Evolutionary conservation across 164 flowering plant species (phyloP).

Genomic region (Amborella trichopoda): DNA sequence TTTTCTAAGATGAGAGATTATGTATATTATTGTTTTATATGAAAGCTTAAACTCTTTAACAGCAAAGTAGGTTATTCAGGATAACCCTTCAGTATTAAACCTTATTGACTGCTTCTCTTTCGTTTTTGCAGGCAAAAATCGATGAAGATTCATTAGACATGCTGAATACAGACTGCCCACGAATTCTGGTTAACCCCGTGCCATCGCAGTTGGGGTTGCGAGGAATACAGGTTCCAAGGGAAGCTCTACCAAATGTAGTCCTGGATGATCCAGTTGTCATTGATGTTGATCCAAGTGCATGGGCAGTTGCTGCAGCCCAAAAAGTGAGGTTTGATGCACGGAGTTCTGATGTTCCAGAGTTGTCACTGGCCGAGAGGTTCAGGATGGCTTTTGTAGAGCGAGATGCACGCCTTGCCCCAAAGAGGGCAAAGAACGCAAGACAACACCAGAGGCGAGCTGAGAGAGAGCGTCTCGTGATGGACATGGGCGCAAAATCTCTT

Average conservation of each 20-base stretch:
- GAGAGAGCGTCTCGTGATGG: slow-evolving; percentile 51
- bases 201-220: slow-evolving; percentile 52
- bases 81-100: too few relatives aligned
- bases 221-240: slow-evolving; percentile 44
- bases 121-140: slow-evolving; percentile 60
- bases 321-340: slow-evolving; percentile 11
- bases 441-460: slow-evolving; percentile 78
- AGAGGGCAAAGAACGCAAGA: slow-evolving; percentile 91
- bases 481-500: slow-evolving; percentile 51
- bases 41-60: too few relatives aligned
- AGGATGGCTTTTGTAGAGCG: slow-evolving; percentile 89
- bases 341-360: slow-evolving; percentile 21
- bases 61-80: too few relatives aligned
- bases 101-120: too few relatives aligned
- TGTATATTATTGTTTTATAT: too few relatives aligned
- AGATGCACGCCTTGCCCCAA: slow-evolving; percentile 66
- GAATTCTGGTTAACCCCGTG: slow-evolving; percentile 66
- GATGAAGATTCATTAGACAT: slow-evolving; percentile 46
- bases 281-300: slow-evolving; percentile 64
- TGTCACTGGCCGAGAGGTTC: slow-evolving; percentile 79
- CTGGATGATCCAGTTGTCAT: slow-evolving; percentile 49
- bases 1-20: too few relatives aligned
- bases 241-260: slow-evolving; percentile 37
- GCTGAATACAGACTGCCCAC: slow-evolving; percentile 78
- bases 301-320: slow-evolving; percentile 30